Evolutionary conservation across 2,329 filamentous ascomycete genomes (phyloP).

Genomic region (Botryosphaeria agaves): DNA sequence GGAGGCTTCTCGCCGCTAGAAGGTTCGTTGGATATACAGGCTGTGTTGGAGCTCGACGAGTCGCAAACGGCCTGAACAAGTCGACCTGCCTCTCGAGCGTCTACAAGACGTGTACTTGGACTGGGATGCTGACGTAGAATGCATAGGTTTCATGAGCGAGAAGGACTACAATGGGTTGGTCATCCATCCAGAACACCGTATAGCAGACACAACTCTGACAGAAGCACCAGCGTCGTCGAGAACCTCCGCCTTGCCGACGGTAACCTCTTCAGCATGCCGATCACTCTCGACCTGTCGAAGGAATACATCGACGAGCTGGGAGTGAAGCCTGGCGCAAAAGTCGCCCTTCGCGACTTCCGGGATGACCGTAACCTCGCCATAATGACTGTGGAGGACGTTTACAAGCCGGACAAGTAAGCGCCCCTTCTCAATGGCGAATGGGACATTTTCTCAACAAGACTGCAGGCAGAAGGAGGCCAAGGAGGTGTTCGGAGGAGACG

Average conservation of each 20-base stretch:
- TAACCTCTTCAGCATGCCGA: slow-evolving; percentile 90
- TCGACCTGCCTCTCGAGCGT: too few species aligned
- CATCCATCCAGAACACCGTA: slow-evolving; percentile 10
- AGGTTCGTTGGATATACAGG: too few species aligned
- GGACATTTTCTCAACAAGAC: slow-evolving; percentile 9
- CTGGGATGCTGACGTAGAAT: slow-evolving; percentile 4
- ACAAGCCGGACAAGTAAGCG: slow-evolving; percentile 81
- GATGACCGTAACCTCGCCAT: slow-evolving; percentile 95
- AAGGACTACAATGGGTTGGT: slow-evolving; percentile 90
- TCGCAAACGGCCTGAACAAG: too few species aligned
- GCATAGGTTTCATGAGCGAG: slow-evolving; percentile 83
- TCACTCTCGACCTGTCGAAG: slow-evolving; percentile 74
- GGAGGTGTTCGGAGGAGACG: slow-evolving; percentile 83
- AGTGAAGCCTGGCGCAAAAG: slow-evolving; percentile 62
- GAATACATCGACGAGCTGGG: slow-evolving; percentile 55
- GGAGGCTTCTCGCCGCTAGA: slow-evolving; percentile 96
- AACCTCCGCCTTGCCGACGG: slow-evolving; percentile 76
- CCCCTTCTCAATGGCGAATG: too few species aligned
- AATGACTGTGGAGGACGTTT: slow-evolving; percentile 87
- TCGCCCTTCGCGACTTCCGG: slow-evolving; percentile 86
- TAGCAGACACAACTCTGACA: slow-evolving; percentile 12
- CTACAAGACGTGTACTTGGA: too few species aligned
- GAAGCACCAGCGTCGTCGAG: slow-evolving; percentile 56
- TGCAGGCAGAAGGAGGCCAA: slow-evolving; percentile 70
- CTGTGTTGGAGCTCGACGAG: too few species aligned